These are phyloP conservation scores for Cicer judaicum DNA, from an alignment of 306 rosid species.

Conservation along the genomic window DNA sequence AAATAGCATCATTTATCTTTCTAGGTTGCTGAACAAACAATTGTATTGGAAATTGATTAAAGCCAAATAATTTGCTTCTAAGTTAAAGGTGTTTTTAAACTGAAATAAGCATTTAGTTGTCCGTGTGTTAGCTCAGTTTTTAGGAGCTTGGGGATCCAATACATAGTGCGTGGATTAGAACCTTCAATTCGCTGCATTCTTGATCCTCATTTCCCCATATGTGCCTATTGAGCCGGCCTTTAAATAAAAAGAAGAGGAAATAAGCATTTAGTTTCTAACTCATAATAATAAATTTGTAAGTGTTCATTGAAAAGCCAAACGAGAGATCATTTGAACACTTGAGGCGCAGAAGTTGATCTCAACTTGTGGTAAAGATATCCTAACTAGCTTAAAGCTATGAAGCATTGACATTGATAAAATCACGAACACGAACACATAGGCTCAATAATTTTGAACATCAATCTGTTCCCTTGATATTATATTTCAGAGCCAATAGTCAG, in stretches of 20 bases:
- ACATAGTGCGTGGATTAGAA: not conserved
- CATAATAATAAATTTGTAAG: not conserved
- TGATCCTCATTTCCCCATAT: not conserved
- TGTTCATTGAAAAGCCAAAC: not conserved
- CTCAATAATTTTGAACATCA: not conserved
- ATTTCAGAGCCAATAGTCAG: not conserved
- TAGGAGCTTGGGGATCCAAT: not conserved
- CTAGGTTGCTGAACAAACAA: constrained; percentile 3
- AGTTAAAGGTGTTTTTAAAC: not conserved
- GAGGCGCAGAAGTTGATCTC: not conserved
- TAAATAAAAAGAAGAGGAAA: not conserved
- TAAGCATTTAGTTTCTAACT: not conserved
- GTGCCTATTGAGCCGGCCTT: not conserved
- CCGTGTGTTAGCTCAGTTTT: not conserved
- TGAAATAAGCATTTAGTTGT: constrained; percentile 5
- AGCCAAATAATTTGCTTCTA: not conserved
- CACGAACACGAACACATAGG: too few relatives aligned
- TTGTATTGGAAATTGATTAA: constrained; percentile 3
- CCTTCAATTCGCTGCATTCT: not conserved
- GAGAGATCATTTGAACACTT: not conserved
- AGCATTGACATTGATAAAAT: too few relatives aligned
- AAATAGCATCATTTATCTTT: constrained; percentile 16
- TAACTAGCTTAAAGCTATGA: not conserved
- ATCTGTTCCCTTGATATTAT: not conserved
- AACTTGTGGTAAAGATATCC: constrained; percentile 8